Evolutionary conservation across 2,329 filamentous ascomycete species (phyloP).

Genomic region (Ramichloridium luteum): DNA sequence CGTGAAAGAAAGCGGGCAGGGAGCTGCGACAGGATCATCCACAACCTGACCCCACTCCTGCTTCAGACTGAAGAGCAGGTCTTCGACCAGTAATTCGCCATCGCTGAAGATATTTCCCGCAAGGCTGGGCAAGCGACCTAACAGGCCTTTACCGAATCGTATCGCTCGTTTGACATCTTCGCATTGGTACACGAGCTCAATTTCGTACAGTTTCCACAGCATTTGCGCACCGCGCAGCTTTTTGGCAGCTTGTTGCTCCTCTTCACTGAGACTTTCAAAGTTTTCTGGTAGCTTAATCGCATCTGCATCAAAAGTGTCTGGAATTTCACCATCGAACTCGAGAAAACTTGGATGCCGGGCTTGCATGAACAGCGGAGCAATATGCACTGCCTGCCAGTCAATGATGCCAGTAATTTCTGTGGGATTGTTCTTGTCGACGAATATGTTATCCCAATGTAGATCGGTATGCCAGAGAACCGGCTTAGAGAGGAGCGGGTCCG

Average conservation of each 20-base stretch:
- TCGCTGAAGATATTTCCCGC: conserved; percentile 8
- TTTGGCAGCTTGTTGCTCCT: conserved; percentile 6
- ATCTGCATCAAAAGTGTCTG: conserved; percentile 5
- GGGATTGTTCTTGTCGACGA: conserved; percentile 22
- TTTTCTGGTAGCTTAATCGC: conserved; percentile 6
- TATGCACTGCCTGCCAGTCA: conserved; percentile 21
- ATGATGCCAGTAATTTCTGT: conserved; percentile 24
- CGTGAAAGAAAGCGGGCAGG: conserved; percentile 4
- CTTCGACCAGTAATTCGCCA: conserved; percentile 8
- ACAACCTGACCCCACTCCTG: conserved; percentile 7
- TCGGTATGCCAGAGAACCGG: conserved; percentile 17
- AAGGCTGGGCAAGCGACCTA: conserved; percentile 6
- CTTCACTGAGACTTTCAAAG: conserved; percentile 5
- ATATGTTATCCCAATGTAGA: conserved; percentile 25
- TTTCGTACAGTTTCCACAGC: conserved; percentile 8
- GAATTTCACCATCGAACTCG: conserved; percentile 9
- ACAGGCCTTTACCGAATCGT: conserved; percentile 6
- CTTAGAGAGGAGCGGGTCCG: conserved; percentile 2
- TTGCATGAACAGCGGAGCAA: conserved; percentile 6
- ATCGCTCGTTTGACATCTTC: conserved; percentile 6
- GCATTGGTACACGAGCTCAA: conserved; percentile 6
- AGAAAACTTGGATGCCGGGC: conserved; percentile 6
- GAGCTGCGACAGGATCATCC: conserved; percentile 4
- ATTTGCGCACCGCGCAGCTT: conserved; percentile 6
- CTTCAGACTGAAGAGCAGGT: conserved; percentile 6